Evolutionary conservation across 1,284 basidiomycete genomes (phyloP).

Genomic region (Heimioporus punctisporus): DNA sequence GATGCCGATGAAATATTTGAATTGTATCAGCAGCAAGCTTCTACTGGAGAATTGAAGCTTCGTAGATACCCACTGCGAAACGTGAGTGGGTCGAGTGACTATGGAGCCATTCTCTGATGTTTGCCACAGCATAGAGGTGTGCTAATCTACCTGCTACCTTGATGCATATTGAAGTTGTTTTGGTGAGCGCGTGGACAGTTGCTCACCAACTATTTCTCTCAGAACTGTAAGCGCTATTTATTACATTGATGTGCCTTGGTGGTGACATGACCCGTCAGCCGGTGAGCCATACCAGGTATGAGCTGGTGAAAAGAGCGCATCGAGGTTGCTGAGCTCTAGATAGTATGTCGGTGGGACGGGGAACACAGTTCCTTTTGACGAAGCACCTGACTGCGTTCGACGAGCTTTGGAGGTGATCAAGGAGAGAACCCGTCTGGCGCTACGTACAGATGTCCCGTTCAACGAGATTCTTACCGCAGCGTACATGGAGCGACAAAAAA

Average conservation of each 20-base stretch:
- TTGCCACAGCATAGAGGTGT: constrained; percentile 58
- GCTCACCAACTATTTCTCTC: constrained; percentile 81
- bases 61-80: constrained; percentile 67
- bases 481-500: constrained; percentile 81
- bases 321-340: constrained; percentile 5
- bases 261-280: constrained; percentile 41
- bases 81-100: constrained; percentile 35
- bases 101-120: constrained; percentile 9
- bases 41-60: constrained; percentile 54
- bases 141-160: not conserved
- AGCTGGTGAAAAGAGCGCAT: not conserved
- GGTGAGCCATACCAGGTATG: constrained; percentile 72
- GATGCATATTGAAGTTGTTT: constrained; percentile 6
- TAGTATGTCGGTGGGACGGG: constrained; percentile 77
- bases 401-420: constrained; percentile 61
- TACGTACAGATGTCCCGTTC: constrained; percentile 45
- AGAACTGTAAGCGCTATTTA: constrained; percentile 59
- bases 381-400: constrained; percentile 56
- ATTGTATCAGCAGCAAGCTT: constrained; percentile 66
- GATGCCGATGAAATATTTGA: constrained; percentile 58
- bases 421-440: constrained; percentile 44
- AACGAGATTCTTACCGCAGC: constrained; percentile 81
- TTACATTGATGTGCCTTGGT: not conserved
- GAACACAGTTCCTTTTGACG: constrained; percentile 64
- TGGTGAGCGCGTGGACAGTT: constrained; percentile 62